Conservation (phyloP, 345 rosid species). For the Linum trigynum region DNA sequence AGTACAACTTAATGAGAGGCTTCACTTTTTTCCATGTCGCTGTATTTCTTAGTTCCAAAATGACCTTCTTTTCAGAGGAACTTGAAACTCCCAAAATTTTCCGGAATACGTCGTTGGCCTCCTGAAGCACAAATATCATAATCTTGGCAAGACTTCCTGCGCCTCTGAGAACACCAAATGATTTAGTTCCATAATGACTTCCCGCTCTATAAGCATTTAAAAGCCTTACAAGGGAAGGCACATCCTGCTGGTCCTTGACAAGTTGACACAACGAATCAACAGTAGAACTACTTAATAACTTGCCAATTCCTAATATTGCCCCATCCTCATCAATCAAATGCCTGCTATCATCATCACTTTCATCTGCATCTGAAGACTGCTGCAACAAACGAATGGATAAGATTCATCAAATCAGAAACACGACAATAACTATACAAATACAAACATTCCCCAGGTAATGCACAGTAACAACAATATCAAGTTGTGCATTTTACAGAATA, state of each 20-base stretch:
- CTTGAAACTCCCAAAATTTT: conserved; percentile 50
- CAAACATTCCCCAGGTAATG: neutral
- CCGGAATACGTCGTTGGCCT: conserved; percentile 54
- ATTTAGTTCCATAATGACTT: conserved; percentile 57
- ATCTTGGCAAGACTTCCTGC: conserved; percentile 41
- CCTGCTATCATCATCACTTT: conserved; percentile 26
- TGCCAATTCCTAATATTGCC: conserved; percentile 19
- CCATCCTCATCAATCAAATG: conserved; percentile 26
- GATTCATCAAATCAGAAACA: conserved; percentile 1
- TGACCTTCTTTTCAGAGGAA: conserved; percentile 39
- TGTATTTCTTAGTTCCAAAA: conserved; percentile 54
- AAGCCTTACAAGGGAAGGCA: conserved; percentile 47
- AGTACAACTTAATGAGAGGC: conserved; percentile 64
- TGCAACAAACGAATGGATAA: conserved; percentile 12
- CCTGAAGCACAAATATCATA: conserved; percentile 50
- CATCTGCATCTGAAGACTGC: conserved; percentile 45
- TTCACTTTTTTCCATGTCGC: conserved; percentile 58
- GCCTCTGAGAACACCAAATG: conserved; percentile 33
- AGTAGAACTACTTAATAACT: conserved; percentile 36
- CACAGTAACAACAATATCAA: neutral
- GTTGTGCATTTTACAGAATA: neutral
- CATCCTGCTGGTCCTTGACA: conserved; percentile 44
- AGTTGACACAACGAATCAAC: conserved; percentile 38
- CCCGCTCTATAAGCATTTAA: conserved; percentile 76
- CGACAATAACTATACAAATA: neutral